These are phyloP conservation scores for Lactarius pseudohatsudake DNA, from an alignment of 768 basidiomycete genomes.

Conservation along the genomic window DNA sequence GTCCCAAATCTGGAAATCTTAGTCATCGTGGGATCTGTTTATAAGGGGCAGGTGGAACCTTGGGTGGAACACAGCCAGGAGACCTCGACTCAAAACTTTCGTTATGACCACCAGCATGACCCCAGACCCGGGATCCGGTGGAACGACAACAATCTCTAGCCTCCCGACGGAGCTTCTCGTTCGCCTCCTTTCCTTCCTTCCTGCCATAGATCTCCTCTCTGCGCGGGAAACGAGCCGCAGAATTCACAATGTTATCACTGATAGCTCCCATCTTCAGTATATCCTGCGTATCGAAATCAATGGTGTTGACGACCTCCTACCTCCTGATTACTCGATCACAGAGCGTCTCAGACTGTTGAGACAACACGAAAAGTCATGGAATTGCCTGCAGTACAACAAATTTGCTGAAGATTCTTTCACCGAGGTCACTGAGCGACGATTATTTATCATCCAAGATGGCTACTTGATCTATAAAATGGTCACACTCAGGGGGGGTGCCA, in stretches of 20 bases:
- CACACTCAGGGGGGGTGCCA: neutral
- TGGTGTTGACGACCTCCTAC: constrained; percentile 8
- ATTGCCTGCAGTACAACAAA: neutral
- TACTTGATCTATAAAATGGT: neutral
- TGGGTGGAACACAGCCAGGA: neutral
- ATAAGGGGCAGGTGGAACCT: neutral
- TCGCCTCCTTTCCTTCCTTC: constrained; percentile 3
- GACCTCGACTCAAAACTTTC: neutral
- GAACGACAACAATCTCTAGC: neutral
- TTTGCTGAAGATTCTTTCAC: neutral
- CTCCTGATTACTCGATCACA: neutral
- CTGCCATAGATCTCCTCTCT: neutral
- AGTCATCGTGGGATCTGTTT: neutral
- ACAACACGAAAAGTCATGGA: constrained; percentile 7
- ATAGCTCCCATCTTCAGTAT: constrained; percentile 7
- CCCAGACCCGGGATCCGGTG: neutral
- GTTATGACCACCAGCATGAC: neutral
- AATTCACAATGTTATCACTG: neutral
- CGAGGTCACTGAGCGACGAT: no score
- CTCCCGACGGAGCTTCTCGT: constrained; percentile 7
- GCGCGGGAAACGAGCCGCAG: constrained; percentile 7
- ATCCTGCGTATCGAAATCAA: constrained; percentile 3
- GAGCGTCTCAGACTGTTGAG: constrained; percentile 9
- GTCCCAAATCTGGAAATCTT: neutral
- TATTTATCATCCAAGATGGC: neutral